Percentiles rank a stretch among this genome's conserved stretches.
Conservation (phyloP, 768 basidiomycete species). For the Termitomyces sp. region DNA sequence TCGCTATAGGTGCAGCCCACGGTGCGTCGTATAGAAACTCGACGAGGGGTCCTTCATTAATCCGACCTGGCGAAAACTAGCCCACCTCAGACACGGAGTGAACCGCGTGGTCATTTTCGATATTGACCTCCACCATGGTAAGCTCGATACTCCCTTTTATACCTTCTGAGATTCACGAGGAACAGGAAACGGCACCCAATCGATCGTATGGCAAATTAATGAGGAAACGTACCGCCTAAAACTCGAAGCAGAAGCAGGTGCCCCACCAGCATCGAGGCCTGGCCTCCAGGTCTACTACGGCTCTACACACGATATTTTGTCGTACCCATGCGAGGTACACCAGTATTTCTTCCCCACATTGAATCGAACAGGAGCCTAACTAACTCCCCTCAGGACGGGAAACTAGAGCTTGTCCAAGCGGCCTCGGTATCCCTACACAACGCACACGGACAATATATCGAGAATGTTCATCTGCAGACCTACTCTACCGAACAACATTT, state of each 20-base stretch:
- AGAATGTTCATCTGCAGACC: slow-evolving; percentile 79
- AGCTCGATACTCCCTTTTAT: neutral
- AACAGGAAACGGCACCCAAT: slow-evolving; percentile 90
- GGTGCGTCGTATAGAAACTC: slow-evolving; percentile 43
- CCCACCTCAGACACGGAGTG: slow-evolving; percentile 75
- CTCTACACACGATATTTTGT: slow-evolving; percentile 90
- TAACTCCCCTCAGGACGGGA: slow-evolving; percentile 61
- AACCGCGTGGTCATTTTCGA: slow-evolving; percentile 84
- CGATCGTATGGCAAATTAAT: slow-evolving; percentile 88
- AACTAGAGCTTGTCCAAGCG: slow-evolving; percentile 72
- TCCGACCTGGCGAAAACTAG: slow-evolving; percentile 33
- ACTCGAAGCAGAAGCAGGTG: slow-evolving; percentile 49
- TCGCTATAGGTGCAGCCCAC: slow-evolving; percentile 86
- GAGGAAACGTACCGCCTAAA: slow-evolving; percentile 76
- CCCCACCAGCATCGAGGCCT: slow-evolving; percentile 24
- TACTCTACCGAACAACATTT: slow-evolving; percentile 75
- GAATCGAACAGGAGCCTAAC: neutral
- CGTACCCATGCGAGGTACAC: slow-evolving; percentile 86
- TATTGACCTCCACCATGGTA: slow-evolving; percentile 89
- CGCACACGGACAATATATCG: slow-evolving; percentile 82
- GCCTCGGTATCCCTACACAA: slow-evolving; percentile 81
- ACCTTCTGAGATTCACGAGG: neutral
- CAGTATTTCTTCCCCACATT: neutral
- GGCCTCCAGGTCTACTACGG: slow-evolving; percentile 80
- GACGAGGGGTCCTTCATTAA: neutral